phyloP scores from a whole-genome alignment of 2,329 filamentous ascomycete genomes.

The Xylaria polymorpha region DNA sequence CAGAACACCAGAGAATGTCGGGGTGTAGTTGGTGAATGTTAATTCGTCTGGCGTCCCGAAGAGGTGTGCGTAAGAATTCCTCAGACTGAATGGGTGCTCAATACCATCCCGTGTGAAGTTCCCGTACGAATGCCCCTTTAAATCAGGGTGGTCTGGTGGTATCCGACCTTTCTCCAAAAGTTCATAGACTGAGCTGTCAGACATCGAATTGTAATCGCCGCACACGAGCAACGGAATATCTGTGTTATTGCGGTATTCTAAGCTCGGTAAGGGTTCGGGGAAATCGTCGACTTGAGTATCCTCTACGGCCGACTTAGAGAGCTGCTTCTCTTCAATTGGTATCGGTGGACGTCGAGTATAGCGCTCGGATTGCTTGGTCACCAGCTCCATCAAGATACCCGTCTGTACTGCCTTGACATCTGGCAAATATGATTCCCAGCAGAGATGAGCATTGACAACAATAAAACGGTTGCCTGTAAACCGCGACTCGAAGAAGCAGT shows the following conservation, averaged over 20 bases:
- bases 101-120: slow-evolving; percentile 94
- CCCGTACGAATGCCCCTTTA: slow-evolving; percentile 86
- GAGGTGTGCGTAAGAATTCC: slow-evolving; percentile 87
- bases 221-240: slow-evolving; percentile 93
- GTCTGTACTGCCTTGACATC: slow-evolving; percentile 98
- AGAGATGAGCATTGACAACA: slow-evolving; percentile 92
- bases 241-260: slow-evolving; percentile 85
- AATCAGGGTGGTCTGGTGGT: slow-evolving; percentile 80
- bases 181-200: slow-evolving; percentile 90
- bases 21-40: slow-evolving; percentile 96
- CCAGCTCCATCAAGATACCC: slow-evolving; percentile 91
- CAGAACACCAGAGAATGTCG: slow-evolving; percentile 89
- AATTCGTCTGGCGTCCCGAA: slow-evolving; percentile 86
- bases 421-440: slow-evolving; percentile 90
- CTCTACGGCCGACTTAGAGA: slow-evolving; percentile 59
- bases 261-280: slow-evolving; percentile 79
- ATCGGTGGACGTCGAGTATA: slow-evolving; percentile 80
- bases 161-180: slow-evolving; percentile 85
- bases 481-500: slow-evolving; percentile 92
- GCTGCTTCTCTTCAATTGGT: slow-evolving; percentile 79
- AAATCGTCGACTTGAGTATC: slow-evolving; percentile 65
- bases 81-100: slow-evolving; percentile 91
- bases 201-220: slow-evolving; percentile 94
- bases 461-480: slow-evolving; percentile 91
- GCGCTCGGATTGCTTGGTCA: slow-evolving; percentile 86